These are phyloP conservation scores for Saccharomycodes ludwigii DNA, from an alignment of 805 yeast species.

Conservation along the genomic window DNA sequence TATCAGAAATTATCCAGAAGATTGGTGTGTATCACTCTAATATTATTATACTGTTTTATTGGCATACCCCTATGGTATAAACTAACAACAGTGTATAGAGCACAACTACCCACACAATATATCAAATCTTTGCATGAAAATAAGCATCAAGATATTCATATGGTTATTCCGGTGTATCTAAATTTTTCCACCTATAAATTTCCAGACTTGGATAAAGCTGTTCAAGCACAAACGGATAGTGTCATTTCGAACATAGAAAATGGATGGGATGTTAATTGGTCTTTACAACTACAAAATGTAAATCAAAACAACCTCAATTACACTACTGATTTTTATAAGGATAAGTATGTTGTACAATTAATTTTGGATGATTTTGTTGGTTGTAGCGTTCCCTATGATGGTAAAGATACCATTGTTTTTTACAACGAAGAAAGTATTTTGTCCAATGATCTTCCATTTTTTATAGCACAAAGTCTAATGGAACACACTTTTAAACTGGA, in stretches of 20 bases:
- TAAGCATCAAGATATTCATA: constrained; percentile 30
- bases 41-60: constrained; percentile 20
- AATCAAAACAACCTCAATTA: too few species aligned
- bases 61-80: constrained; percentile 32
- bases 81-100: constrained; percentile 29
- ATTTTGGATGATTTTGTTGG: constrained; percentile 31
- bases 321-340: too few species aligned
- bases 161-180: constrained; percentile 32
- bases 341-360: constrained; percentile 26
- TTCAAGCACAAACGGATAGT: constrained; percentile 33
- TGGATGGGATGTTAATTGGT: constrained; percentile 24
- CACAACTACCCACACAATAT: constrained; percentile 27
- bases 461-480: constrained; percentile 39
- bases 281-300: constrained; percentile 19
- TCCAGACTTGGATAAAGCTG: constrained; percentile 56
- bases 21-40: constrained; percentile 12
- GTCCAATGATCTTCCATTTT: constrained; percentile 51
- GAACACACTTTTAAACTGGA: constrained; percentile 35
- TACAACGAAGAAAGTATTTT: constrained; percentile 30
- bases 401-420: constrained; percentile 25
- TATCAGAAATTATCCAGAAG: constrained; percentile 13
- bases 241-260: constrained; percentile 22
- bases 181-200: constrained; percentile 36
- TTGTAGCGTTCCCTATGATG: constrained; percentile 30
- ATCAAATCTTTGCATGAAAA: constrained; percentile 24